Base-by-base conservation (phyloP, 768 basidiomycete species). In the Boletus rubescentipes region DNA sequence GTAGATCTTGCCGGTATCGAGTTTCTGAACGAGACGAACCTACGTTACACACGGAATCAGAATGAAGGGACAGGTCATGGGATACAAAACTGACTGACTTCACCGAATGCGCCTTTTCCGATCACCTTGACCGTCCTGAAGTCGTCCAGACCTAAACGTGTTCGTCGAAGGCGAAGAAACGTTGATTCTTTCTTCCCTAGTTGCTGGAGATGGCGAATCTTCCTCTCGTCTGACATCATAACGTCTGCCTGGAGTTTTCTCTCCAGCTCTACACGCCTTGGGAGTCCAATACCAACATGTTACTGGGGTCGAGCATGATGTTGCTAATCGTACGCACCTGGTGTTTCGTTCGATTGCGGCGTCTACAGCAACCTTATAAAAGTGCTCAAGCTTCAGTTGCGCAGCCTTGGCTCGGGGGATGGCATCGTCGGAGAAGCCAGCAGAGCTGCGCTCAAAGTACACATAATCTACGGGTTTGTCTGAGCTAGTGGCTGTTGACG, bases 61-160 rank as follows among this genome's bases (percentile, higher is more conserved):
- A 45, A 37, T 29, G 48, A 47, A 16, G 34, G 6, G 15, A 40
- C 14, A 31, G 7, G 3, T 10, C 12, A 37, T 29, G 11, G 11
- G 7, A 35, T 15, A 40, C 4, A 34, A 40, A 46, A 53, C 9
- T 5, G 45, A 70, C 82, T 36, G 64, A 92, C 93, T 77, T 99
- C 96, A 69, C 97, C 95, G 65, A 99, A 99, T 16, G 97, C 97
- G 58, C 97, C 97, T 73, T 97, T 98, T 20, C 97, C 97, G 61
- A 99, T 99, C 42, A 99, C 94, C 70, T 98, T 98, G 64, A 99
- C 93, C 5, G 96, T 98, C 60, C 87, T 79, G 75, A 99, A 99
- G 72, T 98, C 89, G 57, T 89, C 85, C 53, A 98, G 75, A 3
- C 94, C 93, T 11, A 99, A 79, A 64, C 90, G 91, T 29, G 97